These are phyloP conservation scores for Citrus glauca DNA, from an alignment of 345 rosid species.

Conservation along the genomic window DNA sequence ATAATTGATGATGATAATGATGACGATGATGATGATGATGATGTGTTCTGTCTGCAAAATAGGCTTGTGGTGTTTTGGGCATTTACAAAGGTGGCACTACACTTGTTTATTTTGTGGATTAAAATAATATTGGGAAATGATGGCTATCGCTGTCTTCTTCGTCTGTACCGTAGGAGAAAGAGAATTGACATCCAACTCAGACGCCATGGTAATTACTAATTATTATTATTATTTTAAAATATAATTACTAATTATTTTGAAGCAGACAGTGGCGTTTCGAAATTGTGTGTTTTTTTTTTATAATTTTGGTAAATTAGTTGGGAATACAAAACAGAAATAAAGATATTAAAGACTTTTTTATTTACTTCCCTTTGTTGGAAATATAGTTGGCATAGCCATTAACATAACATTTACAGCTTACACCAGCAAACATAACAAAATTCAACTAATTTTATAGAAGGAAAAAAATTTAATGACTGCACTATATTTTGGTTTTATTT, in stretches of 20 bases:
- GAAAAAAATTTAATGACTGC: not conserved
- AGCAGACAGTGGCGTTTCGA: not conserved
- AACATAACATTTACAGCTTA: too few relatives aligned
- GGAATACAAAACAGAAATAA: not conserved
- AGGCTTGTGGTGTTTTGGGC: not conserved
- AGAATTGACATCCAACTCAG: too few relatives aligned
- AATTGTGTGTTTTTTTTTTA: not conserved
- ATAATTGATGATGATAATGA: not conserved
- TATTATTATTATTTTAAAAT: too few relatives aligned
- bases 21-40: not conserved
- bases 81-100: too few relatives aligned
- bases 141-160: too few relatives aligned
- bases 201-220: too few relatives aligned
- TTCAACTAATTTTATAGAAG: not conserved
- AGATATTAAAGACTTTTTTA: not conserved
- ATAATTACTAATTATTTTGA: too few relatives aligned
- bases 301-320: not conserved
- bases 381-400: too few relatives aligned
- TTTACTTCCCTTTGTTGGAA: too few relatives aligned
- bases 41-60: not conserved
- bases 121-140: too few relatives aligned
- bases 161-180: too few relatives aligned
- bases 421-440: not conserved
- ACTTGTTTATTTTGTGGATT: too few relatives aligned
- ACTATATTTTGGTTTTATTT: not conserved